Evolutionary conservation across 768 basidiomycete genomes (phyloP).

Genomic region (Lanmaoa pseudosensibilis): DNA sequence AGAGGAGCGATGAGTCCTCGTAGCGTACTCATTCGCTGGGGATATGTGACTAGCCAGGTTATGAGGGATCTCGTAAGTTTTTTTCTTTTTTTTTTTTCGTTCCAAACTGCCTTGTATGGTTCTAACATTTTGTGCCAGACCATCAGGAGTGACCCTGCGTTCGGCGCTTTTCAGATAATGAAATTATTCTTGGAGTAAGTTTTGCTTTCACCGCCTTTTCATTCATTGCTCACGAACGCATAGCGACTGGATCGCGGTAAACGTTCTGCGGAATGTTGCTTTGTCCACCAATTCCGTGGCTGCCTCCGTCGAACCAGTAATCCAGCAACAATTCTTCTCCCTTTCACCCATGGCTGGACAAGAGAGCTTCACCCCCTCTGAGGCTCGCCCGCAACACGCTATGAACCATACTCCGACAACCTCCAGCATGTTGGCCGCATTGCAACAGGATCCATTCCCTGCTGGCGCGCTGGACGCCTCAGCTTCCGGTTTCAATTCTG

Average conservation of each 20-base stretch:
- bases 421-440: slow-evolving; percentile 86
- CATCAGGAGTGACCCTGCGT: slow-evolving; percentile 88
- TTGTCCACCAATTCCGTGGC: slow-evolving; percentile 90
- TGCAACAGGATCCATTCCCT: slow-evolving; percentile 75
- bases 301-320: slow-evolving; percentile 87
- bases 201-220: not conserved
- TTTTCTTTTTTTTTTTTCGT: slow-evolving; percentile 15
- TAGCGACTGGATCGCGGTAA: slow-evolving; percentile 91
- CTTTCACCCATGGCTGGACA: slow-evolving; percentile 89
- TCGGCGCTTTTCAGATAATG: slow-evolving; percentile 89
- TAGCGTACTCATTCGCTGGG: slow-evolving; percentile 87
- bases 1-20: slow-evolving; percentile 81
- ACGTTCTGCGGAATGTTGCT: slow-evolving; percentile 83
- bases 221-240: slow-evolving; percentile 19
- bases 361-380: slow-evolving; percentile 69
- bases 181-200: slow-evolving; percentile 89
- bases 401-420: slow-evolving; percentile 86
- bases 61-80: slow-evolving; percentile 82
- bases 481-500: slow-evolving; percentile 60
- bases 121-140: slow-evolving; percentile 50
- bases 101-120: not conserved
- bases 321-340: slow-evolving; percentile 87
- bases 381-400: slow-evolving; percentile 57
- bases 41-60: slow-evolving; percentile 89
- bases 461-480: slow-evolving; percentile 64